Evolutionary conservation across 495 filamentous ascomycete genomes (phyloP), one percentile per base, ranked within the genome.

Genomic region (Aspergillus affinis): DNA sequence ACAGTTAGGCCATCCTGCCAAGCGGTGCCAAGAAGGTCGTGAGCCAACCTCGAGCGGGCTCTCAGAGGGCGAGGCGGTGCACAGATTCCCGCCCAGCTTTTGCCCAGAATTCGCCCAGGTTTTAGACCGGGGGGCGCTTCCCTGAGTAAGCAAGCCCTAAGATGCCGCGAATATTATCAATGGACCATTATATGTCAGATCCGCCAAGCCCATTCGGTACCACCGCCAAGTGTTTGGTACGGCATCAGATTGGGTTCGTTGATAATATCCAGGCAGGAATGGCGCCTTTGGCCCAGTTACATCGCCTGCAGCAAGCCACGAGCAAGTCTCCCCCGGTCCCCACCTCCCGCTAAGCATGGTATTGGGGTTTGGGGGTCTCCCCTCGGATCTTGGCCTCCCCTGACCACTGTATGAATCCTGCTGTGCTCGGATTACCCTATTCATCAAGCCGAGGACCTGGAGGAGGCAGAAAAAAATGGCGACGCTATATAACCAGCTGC

Each of bases 351-450:
- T 56, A 50, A 47, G 54, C 51, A 54, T 53, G 61, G 57, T 54
- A 41, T 41, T 41, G 36, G 36, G 36, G 36, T 2, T 15, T 41
- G 9, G 36, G 36, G 10, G 62, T 47, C 51, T 63, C 8, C 61
- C 66, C 61, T 60, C 62, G 51, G 63, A 64, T 66, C 64, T 65
- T 67, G 67, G 65, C 23, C 52, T 19, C 48, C 59, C 54, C 61
- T 54, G 61, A 52, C 46, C 52, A 41, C 36, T 60, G 48, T 30
- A 46, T 20, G 44, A 49, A 10, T 41, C 57, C 51, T 47, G 56
- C 19, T 27, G 46, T 19, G 55, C 36, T 64, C 66, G 69, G 69
- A 20, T 69, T 73, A 68, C 69, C 53, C 1, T 4, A 51, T 73
- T 60, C 52, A 65, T 62, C 49, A 56, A 65, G 58, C 68, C 68